These are phyloP conservation scores for Euphorbia peplus DNA, from an alignment of 345 rosid species.

Conservation along the genomic window DNA sequence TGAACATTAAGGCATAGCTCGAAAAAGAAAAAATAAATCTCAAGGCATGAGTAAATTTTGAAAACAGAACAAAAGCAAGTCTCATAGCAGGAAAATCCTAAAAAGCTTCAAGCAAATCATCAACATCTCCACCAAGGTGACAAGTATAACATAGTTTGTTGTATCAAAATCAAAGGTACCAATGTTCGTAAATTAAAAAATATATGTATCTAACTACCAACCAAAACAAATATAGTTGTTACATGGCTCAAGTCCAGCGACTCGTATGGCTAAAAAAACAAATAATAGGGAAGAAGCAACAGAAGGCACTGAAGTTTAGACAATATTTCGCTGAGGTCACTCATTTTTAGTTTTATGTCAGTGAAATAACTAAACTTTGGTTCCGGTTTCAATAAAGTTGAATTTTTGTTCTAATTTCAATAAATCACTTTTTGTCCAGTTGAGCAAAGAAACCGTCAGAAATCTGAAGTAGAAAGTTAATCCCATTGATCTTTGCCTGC, in stretches of 20 bases:
- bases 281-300: too few relatives aligned
- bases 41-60: constrained; percentile 12
- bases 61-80: constrained; percentile 6
- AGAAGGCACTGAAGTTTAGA: too few relatives aligned
- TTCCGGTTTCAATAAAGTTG: too few relatives aligned
- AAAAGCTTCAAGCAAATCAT: neutral
- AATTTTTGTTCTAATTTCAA: too few relatives aligned
- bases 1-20: neutral
- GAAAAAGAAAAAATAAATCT: neutral
- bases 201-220: neutral
- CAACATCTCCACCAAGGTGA: neutral
- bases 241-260: neutral
- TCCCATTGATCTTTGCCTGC: too few relatives aligned
- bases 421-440: too few relatives aligned
- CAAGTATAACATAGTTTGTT: neutral
- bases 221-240: neutral
- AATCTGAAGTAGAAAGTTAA: too few relatives aligned
- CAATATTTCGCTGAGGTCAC: too few relatives aligned
- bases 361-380: too few relatives aligned
- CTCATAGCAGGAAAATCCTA: neutral
- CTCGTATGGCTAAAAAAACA: neutral
- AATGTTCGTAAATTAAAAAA: neutral
- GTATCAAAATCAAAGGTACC: neutral
- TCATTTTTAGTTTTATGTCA: too few relatives aligned
- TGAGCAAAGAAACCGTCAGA: too few relatives aligned